Base-by-base conservation (phyloP, 2,329 filamentous ascomycete species). In the Aspergillus arachidicola region DNA sequence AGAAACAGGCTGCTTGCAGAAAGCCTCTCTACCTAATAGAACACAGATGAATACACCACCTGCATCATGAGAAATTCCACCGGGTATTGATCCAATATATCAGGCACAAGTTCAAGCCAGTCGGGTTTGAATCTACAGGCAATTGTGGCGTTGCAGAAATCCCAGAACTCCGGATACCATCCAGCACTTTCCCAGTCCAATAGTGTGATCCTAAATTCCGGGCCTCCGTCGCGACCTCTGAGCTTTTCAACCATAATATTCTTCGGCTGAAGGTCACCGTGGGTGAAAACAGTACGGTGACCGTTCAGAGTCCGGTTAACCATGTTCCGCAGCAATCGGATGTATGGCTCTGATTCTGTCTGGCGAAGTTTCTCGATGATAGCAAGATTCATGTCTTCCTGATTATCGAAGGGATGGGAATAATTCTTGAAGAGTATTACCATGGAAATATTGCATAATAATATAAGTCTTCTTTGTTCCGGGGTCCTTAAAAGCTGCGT, bases 81-180 rank as follows among this genome's bases (percentile, higher is more conserved):
- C 9, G 59, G 12, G 16, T 67, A 65, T 28, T 62, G 58, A 1
- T 65, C 63, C 61, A 67, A 43, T 41, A 67, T 62, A 57, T 62
- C 34, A 30, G 60, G 63, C n/a, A 64, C 59, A 41, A 67, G 43
- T 38, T 62, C 61, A 58, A 66, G 63, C 65, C 65, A 67, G 28
- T 57, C 63, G 0, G 63, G 53, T 46, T 67, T 67, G 28, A 60
- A 67, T 21, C 63, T 57, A 46, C 64, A 64, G 38, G 59, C 56
- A 26, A 66, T 62, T 11, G 64, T 66, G n/a, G 64, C 62, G 50
- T 64, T 66, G 58, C 64, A 69, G 32, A 68, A 69, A 38, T 68
- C 67, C 66, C 64, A 66, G 54, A 60, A 68, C n/a, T 68, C 63
- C 2, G 64, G 64, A 53, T 57, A 68, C 63, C 61, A 68, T 34